Conservation (phyloP, 2,329 filamentous ascomycete genomes). For the Lecanosticta acicola region DNA sequence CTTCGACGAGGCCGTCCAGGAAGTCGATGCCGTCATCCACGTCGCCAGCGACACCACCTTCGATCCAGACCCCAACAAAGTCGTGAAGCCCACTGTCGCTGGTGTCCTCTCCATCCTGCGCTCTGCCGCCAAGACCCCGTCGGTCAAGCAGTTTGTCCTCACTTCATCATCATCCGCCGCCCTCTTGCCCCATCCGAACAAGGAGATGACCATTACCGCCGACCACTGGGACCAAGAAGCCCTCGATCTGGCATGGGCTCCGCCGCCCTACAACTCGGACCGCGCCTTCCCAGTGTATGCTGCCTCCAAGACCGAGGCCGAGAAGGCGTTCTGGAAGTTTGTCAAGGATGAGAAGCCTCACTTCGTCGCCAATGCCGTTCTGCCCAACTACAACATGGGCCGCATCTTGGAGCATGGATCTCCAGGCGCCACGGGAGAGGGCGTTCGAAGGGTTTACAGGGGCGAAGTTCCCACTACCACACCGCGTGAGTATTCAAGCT, state of each 20-base stretch:
- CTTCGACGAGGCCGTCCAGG: conserved; percentile 39
- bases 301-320: conserved; percentile 44
- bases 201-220: conserved; percentile 31
- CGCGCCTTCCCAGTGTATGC: conserved; percentile 37
- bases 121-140: conserved; percentile 38
- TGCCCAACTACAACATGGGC: conserved; percentile 28
- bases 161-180: conserved; percentile 39
- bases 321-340: conserved; percentile 46
- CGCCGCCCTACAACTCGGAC: conserved; percentile 23
- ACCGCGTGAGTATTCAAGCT: conserved; percentile 16
- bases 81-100: conserved; percentile 39
- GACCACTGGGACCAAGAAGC: conserved; percentile 29
- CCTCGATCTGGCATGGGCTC: conserved; percentile 32
- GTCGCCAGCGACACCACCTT: conserved; percentile 41
- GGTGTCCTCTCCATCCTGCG: conserved; percentile 31
- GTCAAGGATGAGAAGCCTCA: conserved; percentile 39
- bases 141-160: conserved; percentile 41
- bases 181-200: conserved; percentile 32
- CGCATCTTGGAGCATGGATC: conserved; percentile 12
- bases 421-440: conserved; percentile 14
- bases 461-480: conserved; percentile 10
- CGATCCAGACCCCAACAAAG: conserved; percentile 37
- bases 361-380: conserved; percentile 41
- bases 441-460: conserved; percentile 14
- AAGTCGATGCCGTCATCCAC: conserved; percentile 42